Conservation (phyloP, 179 eudicot species). For the Amaranthus tricolor region DNA sequence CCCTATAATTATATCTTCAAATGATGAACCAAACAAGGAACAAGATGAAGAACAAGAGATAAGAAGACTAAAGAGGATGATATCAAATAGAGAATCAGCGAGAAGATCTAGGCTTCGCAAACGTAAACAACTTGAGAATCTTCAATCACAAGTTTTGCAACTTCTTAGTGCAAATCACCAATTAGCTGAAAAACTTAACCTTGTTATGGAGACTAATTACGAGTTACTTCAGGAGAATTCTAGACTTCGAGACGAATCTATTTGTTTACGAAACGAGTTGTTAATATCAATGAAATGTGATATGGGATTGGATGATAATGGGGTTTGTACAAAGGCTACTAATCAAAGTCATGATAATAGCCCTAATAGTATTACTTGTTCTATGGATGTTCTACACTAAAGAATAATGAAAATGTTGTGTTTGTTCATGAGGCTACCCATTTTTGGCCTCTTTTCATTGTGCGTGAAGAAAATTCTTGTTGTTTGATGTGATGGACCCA, state of each 20-base stretch:
- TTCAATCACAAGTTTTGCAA: slow-evolving; percentile 29
- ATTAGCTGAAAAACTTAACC: slow-evolving; percentile 31
- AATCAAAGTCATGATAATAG: slow-evolving; percentile 18
- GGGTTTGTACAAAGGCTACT: background rate
- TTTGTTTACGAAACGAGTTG: slow-evolving; percentile 22
- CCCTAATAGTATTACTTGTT: slow-evolving; percentile 12
- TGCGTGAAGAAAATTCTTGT: background rate
- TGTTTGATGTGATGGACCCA: background rate
- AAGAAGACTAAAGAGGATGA: slow-evolving; percentile 33
- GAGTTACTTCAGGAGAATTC: slow-evolving; percentile 32
- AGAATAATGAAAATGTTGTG: background rate
- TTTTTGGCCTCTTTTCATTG: background rate
- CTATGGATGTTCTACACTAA: slow-evolving; percentile 20
- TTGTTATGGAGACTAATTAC: slow-evolving; percentile 32
- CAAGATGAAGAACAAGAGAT: slow-evolving; percentile 25
- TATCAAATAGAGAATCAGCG: slow-evolving; percentile 33
- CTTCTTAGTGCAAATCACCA: slow-evolving; percentile 32
- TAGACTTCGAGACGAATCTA: slow-evolving; percentile 26
- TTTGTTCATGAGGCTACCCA: background rate
- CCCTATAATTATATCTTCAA: background rate
- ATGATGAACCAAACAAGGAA: slow-evolving; percentile 11
- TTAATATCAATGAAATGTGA: slow-evolving; percentile 29
- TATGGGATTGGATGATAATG: slow-evolving; percentile 10
- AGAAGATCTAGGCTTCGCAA: slow-evolving; percentile 34
- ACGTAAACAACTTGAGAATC: slow-evolving; percentile 30